phyloP scores from a whole-genome alignment of 2,329 filamentous ascomycete genomes.

The Monosporascus sp. region DNA sequence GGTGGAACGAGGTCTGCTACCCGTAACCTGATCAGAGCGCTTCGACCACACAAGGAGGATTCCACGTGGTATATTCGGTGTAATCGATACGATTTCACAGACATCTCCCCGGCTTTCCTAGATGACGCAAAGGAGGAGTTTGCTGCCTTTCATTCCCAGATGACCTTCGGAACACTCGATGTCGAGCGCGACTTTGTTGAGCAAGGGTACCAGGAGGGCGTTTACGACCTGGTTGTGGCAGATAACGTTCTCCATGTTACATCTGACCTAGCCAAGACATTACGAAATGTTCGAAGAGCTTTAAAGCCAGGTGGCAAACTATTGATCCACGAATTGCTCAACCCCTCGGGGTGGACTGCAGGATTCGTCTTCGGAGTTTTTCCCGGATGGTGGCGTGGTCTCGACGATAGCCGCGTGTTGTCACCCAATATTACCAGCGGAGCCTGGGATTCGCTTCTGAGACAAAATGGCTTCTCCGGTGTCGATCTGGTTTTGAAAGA shows the following conservation, averaged over 20 bases:
- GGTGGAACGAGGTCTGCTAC: no score
- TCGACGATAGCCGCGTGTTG: slow-evolving; percentile 14
- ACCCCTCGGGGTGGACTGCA: neutral
- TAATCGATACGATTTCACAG: neutral
- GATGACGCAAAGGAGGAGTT: neutral
- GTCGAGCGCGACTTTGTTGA: neutral
- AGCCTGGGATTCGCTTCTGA: neutral
- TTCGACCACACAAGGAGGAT: no score
- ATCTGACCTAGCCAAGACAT: neutral
- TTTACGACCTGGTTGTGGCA: neutral
- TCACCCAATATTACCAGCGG: neutral
- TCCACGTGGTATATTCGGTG: neutral
- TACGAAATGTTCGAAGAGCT: neutral
- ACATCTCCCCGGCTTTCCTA: neutral
- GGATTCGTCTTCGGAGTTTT: slow-evolving; percentile 4
- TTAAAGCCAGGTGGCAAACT: neutral
- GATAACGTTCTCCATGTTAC: neutral
- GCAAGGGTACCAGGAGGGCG: neutral
- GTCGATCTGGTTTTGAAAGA: neutral
- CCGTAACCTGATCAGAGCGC: no score
- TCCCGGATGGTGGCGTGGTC: slow-evolving; percentile 22
- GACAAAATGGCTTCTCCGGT: neutral
- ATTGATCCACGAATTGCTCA: neutral
- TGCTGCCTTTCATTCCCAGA: neutral
- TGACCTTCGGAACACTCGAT: neutral